Evolutionary conservation across 1,284 basidiomycete species (phyloP), one percentile per base, ranked within the genome.

Genomic region (Fereydounia khargensis): DNA sequence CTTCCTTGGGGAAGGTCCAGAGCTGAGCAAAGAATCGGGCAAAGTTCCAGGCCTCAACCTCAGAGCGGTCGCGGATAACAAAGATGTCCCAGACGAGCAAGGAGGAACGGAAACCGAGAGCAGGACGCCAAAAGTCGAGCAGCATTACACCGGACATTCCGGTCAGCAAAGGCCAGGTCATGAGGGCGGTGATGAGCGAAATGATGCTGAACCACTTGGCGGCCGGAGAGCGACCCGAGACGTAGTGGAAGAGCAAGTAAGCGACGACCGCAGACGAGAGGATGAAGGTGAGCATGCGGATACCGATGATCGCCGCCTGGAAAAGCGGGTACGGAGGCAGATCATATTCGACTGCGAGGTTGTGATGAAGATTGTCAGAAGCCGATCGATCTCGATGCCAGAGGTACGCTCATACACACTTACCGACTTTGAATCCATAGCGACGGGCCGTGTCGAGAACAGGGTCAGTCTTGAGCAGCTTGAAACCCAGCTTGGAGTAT

Each of bases 41-140:
- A 38, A 57, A 49, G 19, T 39, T 45, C 73, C 73, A 75, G 2
- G 30, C 34, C 13, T 65, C 32, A 24, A 75, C 70, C 37, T 75
- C 71, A 14, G 65, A 42, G 17, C 41, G 20, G 21, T 60, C 39
- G 19, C 73, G 67, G 37, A 74, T 70, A 31, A 53, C 48, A 47
- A 72, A 71, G 28, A 75, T 65, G 44, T 75, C 73, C 70, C 70
- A 75, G 17, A 67, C 56, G 28, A 73, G 56, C 35, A 73, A 46
- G 31, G 58, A 49, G 2, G 68, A 60, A 18, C 73, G 57, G 62
- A 75, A 75, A 9, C 65, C 68, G n/a, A 74, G 52, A 2, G 71
- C 73, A 2, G 70, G 68, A 7, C 65, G 51, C 58, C 69, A 65
- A 35, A 73, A 75, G 48, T 71, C 68, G 46, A 74, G 47, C 22